A percentile compares a stretch with the other conserved stretches of the same genome.
These are phyloP conservation scores for Tetracladium marchalianum DNA, from an alignment of 495 filamentous ascomycete species.

Conservation along the genomic window DNA sequence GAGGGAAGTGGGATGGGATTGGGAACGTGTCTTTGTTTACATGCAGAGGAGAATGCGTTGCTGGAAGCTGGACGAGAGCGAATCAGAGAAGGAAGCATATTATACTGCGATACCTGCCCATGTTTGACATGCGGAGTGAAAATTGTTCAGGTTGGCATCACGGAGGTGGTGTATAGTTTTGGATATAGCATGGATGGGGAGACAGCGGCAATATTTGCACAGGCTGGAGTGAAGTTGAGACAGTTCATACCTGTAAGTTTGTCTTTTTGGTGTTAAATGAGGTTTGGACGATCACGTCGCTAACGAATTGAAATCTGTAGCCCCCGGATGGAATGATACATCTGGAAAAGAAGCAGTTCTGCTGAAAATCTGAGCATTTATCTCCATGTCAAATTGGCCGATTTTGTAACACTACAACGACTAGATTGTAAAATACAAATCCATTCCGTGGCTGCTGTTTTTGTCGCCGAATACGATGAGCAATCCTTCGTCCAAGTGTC, in stretches of 20 bases:
- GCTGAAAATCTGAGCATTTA: neutral
- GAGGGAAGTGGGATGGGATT: conserved; percentile 60
- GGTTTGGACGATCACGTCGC: conserved; percentile 7
- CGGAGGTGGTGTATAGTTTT: conserved; percentile 88
- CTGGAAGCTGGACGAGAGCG: conserved; percentile 89
- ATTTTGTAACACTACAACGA: too few relatives aligned
- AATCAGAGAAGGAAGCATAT: conserved; percentile 58
- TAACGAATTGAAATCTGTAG: conserved; percentile 20
- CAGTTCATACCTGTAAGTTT: conserved; percentile 71
- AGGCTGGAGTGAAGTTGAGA: conserved; percentile 67
- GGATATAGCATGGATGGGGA: conserved; percentile 88
- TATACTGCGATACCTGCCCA: conserved; percentile 96
- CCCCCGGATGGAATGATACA: conserved; percentile 44
- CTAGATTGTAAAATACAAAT: too few relatives aligned
- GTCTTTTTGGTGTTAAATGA: neutral
- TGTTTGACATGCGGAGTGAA: conserved; percentile 99
- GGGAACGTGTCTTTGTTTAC: conserved; percentile 83
- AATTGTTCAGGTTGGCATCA: conserved; percentile 90
- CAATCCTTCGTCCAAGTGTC: too few relatives aligned
- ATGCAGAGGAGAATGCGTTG: conserved; percentile 94
- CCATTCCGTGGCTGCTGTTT: too few relatives aligned
- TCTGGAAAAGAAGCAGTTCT: conserved; percentile 29
- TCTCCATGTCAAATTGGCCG: too few relatives aligned
- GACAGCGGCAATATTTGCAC: conserved; percentile 66
- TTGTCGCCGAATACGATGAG: too few relatives aligned